Evolutionary conservation across 2,329 filamentous ascomycete species (phyloP).

Genomic region (Dothistroma pini): DNA sequence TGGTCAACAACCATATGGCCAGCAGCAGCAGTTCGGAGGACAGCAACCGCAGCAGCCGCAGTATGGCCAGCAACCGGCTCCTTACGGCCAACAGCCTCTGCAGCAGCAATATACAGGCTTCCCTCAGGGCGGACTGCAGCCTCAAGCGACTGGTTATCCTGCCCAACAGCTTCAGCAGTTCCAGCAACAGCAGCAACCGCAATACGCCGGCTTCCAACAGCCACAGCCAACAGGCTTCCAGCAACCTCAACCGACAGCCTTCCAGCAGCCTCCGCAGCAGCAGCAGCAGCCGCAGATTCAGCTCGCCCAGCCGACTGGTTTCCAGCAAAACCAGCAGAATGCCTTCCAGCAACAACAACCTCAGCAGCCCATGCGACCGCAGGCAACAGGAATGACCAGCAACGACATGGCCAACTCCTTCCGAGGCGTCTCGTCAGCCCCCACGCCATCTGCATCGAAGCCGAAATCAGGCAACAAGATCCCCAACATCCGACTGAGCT

Average conservation of each 20-base stretch:
- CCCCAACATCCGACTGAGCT: constrained; percentile 88
- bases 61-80: constrained; percentile 49
- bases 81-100: constrained; percentile 51
- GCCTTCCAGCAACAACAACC: constrained; percentile 43
- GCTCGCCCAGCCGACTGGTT: constrained; percentile 24
- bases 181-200: constrained; percentile 9
- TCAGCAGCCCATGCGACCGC: constrained; percentile 45
- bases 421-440: constrained; percentile 46
- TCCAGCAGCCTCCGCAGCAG: constrained; percentile 47
- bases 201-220: constrained; percentile 42
- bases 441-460: constrained; percentile 56
- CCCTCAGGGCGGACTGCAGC: constrained; percentile 40
- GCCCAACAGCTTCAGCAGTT: constrained; percentile 35
- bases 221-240: constrained; percentile 42
- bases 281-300: constrained; percentile 21
- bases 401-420: constrained; percentile 64
- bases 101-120: constrained; percentile 69
- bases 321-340: constrained; percentile 30
- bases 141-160: constrained; percentile 35
- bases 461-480: constrained; percentile 71
- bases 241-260: constrained; percentile 48
- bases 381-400: constrained; percentile 60
- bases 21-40: constrained; percentile 40
- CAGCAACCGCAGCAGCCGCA: constrained; percentile 39
- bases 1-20: constrained; percentile 57